These are phyloP conservation scores for Allantophomopsis cytisporea DNA, from an alignment of 2,329 filamentous ascomycete genomes.

Conservation along the genomic window DNA sequence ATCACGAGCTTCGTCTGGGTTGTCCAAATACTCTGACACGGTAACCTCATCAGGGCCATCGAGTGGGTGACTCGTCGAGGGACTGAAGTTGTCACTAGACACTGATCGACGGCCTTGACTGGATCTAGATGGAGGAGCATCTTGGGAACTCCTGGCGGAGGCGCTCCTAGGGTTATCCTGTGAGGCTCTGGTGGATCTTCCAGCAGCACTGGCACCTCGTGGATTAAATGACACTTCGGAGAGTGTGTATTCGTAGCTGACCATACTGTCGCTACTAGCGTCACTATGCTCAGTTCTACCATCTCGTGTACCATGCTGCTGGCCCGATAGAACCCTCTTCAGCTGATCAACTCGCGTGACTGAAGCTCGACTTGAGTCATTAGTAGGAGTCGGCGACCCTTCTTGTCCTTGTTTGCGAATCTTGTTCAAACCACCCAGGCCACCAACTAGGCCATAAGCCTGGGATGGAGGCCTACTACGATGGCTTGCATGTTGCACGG, in stretches of 20 bases:
- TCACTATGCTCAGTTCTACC: slow-evolving; percentile 30
- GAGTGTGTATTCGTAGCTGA: slow-evolving; percentile 55
- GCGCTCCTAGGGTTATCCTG: slow-evolving; percentile 14
- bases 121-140: too few species aligned
- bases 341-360: slow-evolving; percentile 51
- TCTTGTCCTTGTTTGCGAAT: slow-evolving; percentile 39
- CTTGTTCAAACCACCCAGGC: slow-evolving; percentile 24
- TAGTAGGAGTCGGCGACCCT: slow-evolving; percentile 26
- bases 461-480: slow-evolving; percentile 13
- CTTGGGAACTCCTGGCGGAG: slow-evolving; percentile 5
- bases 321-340: slow-evolving; percentile 45
- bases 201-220: slow-evolving; percentile 7
- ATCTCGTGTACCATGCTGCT: slow-evolving; percentile 22
- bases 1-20: slow-evolving; percentile 9
- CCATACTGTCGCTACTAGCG: slow-evolving; percentile 52
- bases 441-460: slow-evolving; percentile 15
- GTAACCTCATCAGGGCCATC: slow-evolving; percentile 1
- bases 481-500: slow-evolving; percentile 18
- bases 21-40: slow-evolving; percentile 4
- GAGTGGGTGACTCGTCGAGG: slow-evolving; percentile 10
- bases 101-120: slow-evolving; percentile 10
- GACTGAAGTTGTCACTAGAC: slow-evolving; percentile 9
- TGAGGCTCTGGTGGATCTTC: slow-evolving; percentile 11
- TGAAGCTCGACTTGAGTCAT: slow-evolving; percentile 29
- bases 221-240: slow-evolving; percentile 50